Percentiles rank a stretch among this genome's conserved stretches.
These are phyloP conservation scores for Boletus subparvulus DNA, from an alignment of 768 basidiomycete species.

Conservation along the genomic window DNA sequence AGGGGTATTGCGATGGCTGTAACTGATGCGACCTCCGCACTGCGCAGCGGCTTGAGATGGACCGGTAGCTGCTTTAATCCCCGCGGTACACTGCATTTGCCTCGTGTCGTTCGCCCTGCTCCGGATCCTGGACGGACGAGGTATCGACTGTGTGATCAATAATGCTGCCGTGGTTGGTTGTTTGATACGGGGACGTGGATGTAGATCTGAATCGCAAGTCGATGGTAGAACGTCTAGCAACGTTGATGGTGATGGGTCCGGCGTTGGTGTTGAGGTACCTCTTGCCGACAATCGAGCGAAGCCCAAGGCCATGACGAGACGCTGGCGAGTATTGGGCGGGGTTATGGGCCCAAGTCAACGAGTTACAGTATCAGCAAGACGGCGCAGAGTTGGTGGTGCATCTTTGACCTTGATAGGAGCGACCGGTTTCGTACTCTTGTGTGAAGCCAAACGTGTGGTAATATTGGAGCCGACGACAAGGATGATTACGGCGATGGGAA, in stretches of 20 bases:
- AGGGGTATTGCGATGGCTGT: neutral
- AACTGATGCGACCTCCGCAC: too few relatives aligned
- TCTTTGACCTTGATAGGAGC: neutral
- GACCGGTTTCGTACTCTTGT: conserved; percentile 29
- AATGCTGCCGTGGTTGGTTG: conserved; percentile 35
- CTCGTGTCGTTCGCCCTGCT: neutral
- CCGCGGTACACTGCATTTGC: neutral
- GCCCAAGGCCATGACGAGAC: conserved; percentile 16
- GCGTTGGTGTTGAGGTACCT: conserved; percentile 25
- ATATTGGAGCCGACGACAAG: conserved; percentile 26
- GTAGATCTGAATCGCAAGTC: neutral
- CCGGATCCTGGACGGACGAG: conserved; percentile 26
- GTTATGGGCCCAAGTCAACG: neutral
- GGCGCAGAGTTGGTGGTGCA: neutral
- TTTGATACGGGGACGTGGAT: neutral
- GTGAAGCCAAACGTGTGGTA: conserved; percentile 34
- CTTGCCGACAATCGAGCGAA: conserved; percentile 32
- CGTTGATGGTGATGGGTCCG: conserved; percentile 29
- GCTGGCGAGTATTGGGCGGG: conserved; percentile 29
- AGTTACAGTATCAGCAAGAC: conserved; percentile 5
- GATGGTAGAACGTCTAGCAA: conserved; percentile 17
- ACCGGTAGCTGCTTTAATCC: neutral
- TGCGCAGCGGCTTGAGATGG: neutral
- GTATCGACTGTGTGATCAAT: conserved; percentile 39
- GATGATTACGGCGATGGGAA: conserved; percentile 4